Conservation (phyloP, 1,139 yeast species). For the Yamadazyma pseudoaaseri region DNA sequence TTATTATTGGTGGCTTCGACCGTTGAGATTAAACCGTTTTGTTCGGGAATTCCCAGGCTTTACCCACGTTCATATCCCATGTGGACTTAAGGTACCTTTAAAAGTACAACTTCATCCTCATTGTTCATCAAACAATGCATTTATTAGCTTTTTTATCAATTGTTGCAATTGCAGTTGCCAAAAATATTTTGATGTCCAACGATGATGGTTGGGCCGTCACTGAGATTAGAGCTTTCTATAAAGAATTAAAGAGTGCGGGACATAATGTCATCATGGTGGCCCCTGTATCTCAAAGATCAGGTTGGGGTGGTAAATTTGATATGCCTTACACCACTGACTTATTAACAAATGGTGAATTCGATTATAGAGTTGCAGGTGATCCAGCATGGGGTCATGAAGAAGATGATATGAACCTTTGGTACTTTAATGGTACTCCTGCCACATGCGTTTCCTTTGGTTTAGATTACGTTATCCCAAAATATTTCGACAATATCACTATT, state of each 20-base stretch:
- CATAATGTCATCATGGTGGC: slow-evolving; percentile 56
- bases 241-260: slow-evolving; percentile 53
- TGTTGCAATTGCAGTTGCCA: slow-evolving; percentile 19
- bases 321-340: slow-evolving; percentile 43
- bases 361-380: slow-evolving; percentile 39
- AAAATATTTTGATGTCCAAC: slow-evolving; percentile 55
- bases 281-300: slow-evolving; percentile 59
- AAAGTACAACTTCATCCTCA: too few species aligned
- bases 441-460: slow-evolving; percentile 43
- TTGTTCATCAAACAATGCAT: slow-evolving; percentile 14
- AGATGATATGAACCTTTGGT: slow-evolving; percentile 44
- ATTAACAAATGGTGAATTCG: slow-evolving; percentile 41
- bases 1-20: too few species aligned
- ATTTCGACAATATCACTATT: slow-evolving; percentile 29
- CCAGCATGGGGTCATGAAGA: slow-evolving; percentile 51
- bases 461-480: slow-evolving; percentile 39
- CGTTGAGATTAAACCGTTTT: too few species aligned
- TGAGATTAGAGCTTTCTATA: slow-evolving; percentile 58
- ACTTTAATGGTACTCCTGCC: slow-evolving; percentile 51
- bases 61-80: too few species aligned
- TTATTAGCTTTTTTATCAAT: slow-evolving; percentile 12
- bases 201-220: slow-evolving; percentile 63
- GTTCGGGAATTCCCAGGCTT: too few species aligned
- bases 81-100: too few species aligned
- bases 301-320: slow-evolving; percentile 55